phyloP scores from a whole-genome alignment of 495 filamentous ascomycete species.

The Aspergillus olivimuriae region DNA sequence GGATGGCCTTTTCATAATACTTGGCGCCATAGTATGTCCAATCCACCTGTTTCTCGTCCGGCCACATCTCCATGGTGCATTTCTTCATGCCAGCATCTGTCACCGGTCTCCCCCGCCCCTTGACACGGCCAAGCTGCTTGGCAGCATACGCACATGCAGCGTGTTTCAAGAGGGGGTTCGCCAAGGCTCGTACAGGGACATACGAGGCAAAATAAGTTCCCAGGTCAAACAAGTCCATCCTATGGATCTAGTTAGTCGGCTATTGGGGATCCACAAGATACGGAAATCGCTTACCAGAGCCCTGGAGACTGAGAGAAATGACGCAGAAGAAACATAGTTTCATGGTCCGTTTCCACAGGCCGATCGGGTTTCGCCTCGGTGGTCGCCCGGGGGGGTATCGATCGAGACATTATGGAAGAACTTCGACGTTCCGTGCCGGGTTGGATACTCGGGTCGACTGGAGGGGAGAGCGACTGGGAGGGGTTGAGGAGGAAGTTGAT shows the following conservation, averaged over 20 bases:
- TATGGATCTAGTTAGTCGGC: slow-evolving; percentile 18
- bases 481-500: slow-evolving; percentile 56
- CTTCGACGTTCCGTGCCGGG: slow-evolving; percentile 24
- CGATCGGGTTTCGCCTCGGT: slow-evolving; percentile 17
- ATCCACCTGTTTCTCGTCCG: slow-evolving; percentile 39
- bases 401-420: slow-evolving; percentile 24
- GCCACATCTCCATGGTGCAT: slow-evolving; percentile 47
- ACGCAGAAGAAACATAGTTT: slow-evolving; percentile 53
- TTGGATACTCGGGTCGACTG: slow-evolving; percentile 39
- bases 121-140: slow-evolving; percentile 53
- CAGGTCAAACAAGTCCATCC: slow-evolving; percentile 62
- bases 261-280: neutral
- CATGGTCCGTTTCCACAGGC: slow-evolving; percentile 44
- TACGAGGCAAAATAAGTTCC: slow-evolving; percentile 53
- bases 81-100: slow-evolving; percentile 42
- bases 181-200: slow-evolving; percentile 50
- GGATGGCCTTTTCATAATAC: slow-evolving; percentile 59
- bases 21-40: slow-evolving; percentile 53
- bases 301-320: slow-evolving; percentile 57
- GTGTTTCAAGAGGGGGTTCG: slow-evolving; percentile 52
- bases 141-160: slow-evolving; percentile 56
- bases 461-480: slow-evolving; percentile 41
- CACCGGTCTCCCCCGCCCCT: slow-evolving; percentile 42
- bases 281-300: slow-evolving; percentile 39
- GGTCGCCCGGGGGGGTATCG: slow-evolving; percentile 11